phyloP scores from a whole-genome alignment of 257 asterid species.

The Solanum bulbocastanum region DNA sequence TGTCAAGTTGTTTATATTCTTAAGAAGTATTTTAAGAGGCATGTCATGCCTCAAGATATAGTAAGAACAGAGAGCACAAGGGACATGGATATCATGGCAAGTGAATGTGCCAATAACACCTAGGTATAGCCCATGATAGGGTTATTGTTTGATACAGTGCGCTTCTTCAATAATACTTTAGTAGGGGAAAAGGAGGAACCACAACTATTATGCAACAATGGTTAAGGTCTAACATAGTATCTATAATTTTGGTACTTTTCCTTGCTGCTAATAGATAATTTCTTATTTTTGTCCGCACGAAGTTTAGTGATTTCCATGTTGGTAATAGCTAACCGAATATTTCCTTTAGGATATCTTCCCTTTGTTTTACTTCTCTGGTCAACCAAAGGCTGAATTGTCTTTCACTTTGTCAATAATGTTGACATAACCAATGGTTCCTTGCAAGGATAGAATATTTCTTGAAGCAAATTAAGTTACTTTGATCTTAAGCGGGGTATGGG shows the following conservation, averaged over 20 bases:
- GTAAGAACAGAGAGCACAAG: background rate
- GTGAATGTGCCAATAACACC: background rate
- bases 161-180: background rate
- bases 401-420: background rate
- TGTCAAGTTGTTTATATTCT: background rate
- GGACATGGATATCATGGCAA: background rate
- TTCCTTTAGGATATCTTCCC: background rate
- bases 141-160: background rate
- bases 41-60: background rate
- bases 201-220: background rate
- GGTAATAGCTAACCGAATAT: background rate
- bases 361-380: background rate
- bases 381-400: background rate
- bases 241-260: background rate
- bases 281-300: background rate
- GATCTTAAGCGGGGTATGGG: background rate
- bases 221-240: background rate
- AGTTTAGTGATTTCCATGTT: background rate
- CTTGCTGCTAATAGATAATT: background rate
- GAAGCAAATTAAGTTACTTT: background rate
- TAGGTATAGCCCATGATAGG: background rate
- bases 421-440: background rate
- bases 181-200: background rate
- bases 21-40: background rate
- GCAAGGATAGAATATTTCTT: background rate